Base-by-base conservation (phyloP, 176 grass and related monocot species). In the Poa annua region DNA sequence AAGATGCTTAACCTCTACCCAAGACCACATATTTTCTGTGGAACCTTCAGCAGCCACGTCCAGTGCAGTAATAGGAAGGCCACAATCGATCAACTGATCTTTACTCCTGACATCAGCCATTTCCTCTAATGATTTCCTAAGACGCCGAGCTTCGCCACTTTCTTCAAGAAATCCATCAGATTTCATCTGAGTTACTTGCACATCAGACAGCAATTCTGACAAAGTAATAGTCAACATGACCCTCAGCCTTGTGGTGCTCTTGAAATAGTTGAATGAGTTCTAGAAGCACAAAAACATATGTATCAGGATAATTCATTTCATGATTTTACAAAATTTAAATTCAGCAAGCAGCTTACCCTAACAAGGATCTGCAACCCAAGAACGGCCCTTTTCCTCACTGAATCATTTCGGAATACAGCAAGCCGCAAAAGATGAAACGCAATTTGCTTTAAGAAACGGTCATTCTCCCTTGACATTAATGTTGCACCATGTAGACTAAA, bases 181-280 rank as follows among this genome's bases (percentile, higher is more conserved):
- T 85, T 86, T 92, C 96, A 99, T 99, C 78, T 99, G 96, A 82
- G 91, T 86, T 81, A 96, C 96, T 93, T 99, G 96, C 79, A 99
- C 92, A 85, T 96, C 93, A 59, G 93, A 99, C 91, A 96, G 83
- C 68, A 99, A 84, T 70, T 99, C 96, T 19, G 96, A 99, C 77
- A 96, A 91, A 83, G 96, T 99, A 84, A 99, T 99, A 81, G 93
- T 96, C 85, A 99, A 80, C 96, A 99, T 99, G 78, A 96, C 96
- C 88, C 91, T 92, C 79, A 99, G 81, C 78, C 93, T 86, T 85
- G 91, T 96, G 66, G 96, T 99, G 83, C 95, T 89, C 66, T 86
- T 91, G 80, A 93, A 99, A 88, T 93, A 93, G 79, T 92, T 92
- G 78, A 99, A 96, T 25, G 93, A 93, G 50, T 94, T 96, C 96